Percentiles rank a stretch among this genome's conserved stretches.
These are phyloP conservation scores for Hyaloscypha bicolor DNA, from an alignment of 495 filamentous ascomycete genomes.

Conservation along the genomic window DNA sequence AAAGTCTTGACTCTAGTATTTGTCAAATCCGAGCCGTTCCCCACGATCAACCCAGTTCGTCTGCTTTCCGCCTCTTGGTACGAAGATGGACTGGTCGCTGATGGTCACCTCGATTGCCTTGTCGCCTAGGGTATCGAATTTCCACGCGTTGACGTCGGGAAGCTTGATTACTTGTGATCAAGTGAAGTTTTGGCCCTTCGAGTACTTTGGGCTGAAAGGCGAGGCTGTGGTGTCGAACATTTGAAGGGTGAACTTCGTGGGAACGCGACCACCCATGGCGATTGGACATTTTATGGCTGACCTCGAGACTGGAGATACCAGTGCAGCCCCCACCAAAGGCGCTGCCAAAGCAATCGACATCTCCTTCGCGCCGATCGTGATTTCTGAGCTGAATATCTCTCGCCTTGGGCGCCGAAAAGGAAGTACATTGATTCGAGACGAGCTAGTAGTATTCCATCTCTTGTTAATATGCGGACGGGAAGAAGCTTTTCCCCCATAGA, in stretches of 20 bases:
- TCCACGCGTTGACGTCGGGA: slow-evolving; percentile 38
- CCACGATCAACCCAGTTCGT: slow-evolving; percentile 56
- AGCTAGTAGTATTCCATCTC: too few species aligned
- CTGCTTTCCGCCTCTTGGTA: slow-evolving; percentile 41
- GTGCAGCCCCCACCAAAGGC: background rate
- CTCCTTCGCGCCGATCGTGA: too few species aligned
- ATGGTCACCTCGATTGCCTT: slow-evolving; percentile 52
- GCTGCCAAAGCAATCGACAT: background rate
- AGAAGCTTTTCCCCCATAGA: too few species aligned
- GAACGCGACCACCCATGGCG: slow-evolving; percentile 43
- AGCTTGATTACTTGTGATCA: slow-evolving; percentile 50
- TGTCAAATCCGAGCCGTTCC: slow-evolving; percentile 47
- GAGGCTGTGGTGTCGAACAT: slow-evolving; percentile 27
- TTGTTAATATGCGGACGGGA: too few species aligned
- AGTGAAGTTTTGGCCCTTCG: slow-evolving; percentile 46
- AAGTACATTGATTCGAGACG: too few species aligned
- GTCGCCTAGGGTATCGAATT: slow-evolving; percentile 43
- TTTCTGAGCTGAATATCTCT: too few species aligned
- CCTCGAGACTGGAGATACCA: background rate
- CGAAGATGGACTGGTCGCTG: slow-evolving; percentile 55
- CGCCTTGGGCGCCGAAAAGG: too few species aligned
- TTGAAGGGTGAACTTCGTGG: background rate
- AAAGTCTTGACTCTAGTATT: slow-evolving; percentile 50
- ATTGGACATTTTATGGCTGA: slow-evolving; percentile 44
- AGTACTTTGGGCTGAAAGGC: slow-evolving; percentile 39